A percentile compares a stretch with the other conserved stretches of the same genome.
Evolutionary conservation across 2,329 filamentous ascomycete species (phyloP).

Genomic region (Penicillium sp.): DNA sequence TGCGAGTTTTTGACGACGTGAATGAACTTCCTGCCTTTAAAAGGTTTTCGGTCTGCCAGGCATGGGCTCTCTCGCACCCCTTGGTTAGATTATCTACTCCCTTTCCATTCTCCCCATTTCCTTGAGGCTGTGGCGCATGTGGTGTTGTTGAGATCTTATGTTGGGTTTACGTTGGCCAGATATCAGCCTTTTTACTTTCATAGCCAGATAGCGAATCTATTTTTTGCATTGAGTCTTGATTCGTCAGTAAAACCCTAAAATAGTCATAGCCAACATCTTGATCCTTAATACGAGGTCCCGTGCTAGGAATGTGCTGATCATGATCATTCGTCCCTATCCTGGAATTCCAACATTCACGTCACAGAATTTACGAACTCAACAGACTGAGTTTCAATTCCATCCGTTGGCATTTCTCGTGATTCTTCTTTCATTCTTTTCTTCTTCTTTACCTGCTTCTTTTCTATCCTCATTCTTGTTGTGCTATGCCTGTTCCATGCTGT

Average conservation of each 20-base stretch:
- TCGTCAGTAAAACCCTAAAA: background rate
- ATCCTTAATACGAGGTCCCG: no score
- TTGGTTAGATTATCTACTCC: background rate
- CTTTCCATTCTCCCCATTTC: background rate
- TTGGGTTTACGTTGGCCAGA: constrained; percentile 9
- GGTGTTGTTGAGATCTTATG: constrained; percentile 18
- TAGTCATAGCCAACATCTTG: no score
- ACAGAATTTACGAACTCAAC: no score
- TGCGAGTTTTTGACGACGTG: constrained; percentile 17
- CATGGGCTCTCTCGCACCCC: background rate
- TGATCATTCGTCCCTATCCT: no score
- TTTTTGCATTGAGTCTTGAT: background rate
- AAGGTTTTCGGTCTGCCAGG: background rate
- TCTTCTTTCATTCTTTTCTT: no score
- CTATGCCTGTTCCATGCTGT: no score
- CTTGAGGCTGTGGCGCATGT: constrained; percentile 8
- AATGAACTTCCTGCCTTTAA: constrained; percentile 8
- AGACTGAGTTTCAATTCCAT: no score
- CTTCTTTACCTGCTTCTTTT: no score
- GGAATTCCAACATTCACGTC: no score
- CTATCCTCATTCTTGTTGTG: no score
- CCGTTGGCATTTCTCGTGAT: no score
- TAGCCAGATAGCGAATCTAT: constrained; percentile 9
- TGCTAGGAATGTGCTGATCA: no score
- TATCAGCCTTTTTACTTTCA: constrained; percentile 8